Evolutionary conservation across 306 rosid genomes (phyloP), one percentile per base, ranked within the genome.

Genomic region (Alnus rubra): DNA sequence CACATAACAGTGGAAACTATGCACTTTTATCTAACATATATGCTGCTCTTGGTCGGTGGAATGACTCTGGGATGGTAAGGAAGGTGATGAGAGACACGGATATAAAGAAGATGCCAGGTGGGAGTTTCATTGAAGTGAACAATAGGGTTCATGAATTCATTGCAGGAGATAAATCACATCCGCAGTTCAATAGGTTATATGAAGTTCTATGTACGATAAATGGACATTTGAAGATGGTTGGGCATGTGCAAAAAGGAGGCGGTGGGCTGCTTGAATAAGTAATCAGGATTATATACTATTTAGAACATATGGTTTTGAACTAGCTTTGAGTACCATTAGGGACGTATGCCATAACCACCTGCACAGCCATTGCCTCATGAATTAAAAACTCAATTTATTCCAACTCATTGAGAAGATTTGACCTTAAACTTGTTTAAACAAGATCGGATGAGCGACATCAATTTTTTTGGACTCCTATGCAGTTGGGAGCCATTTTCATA

Each of bases 81-180:
- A 92, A 87, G 86, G 71, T 79, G 64, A 83, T 89, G 97, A 84
- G 87, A 79, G 87, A 82, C 69, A 64, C 72, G 1, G 84, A 91
- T 50, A 88, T 88, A 52, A 86, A 87, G 81, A 92, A 92, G 88
- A 69, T 60, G 33, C 82, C 89, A 0, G 92, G 97, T 11, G 79
- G 88, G 71, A 92, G 92, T 82, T 87, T 85, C 70, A 82, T 87
- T 74, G 89, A 89, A 81, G 75, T 89, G 74, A 89, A 90, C 84
- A 81, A 86, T 76, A 84, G n/a, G 79, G 92, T 89, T 28, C 84
- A 88, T 84, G 89, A 86, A 79, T 92, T 92, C 84, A 77, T 75
- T 79, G 94, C 97, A 4, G 92, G 91, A 70, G 90, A 88, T 74
- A 84, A 78, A 65, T 85, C 82, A 73, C 85, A 83, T 77, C 49